Percentiles rank a stretch among this genome's conserved stretches.
Conservation (phyloP, 345 rosid genomes). For the Triadica sebifera region DNA sequence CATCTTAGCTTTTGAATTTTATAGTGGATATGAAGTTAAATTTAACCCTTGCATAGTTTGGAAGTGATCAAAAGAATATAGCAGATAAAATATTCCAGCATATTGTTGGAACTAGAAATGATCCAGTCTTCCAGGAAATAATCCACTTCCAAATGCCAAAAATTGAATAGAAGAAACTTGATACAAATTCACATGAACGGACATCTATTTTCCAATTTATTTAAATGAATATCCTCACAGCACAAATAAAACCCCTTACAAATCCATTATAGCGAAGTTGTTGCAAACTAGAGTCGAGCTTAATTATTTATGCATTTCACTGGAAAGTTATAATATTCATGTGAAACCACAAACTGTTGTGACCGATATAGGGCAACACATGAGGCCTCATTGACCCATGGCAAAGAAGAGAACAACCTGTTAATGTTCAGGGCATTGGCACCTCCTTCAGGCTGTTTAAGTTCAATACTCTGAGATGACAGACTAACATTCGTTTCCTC, state of each 20-base stretch:
- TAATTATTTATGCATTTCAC: neutral
- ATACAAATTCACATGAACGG: neutral
- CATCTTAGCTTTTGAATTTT: conserved; percentile 3
- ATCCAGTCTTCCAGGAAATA: neutral
- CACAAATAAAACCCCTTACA: neutral
- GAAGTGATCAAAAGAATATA: neutral
- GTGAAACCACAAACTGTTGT: neutral
- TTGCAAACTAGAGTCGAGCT: conserved; percentile 2
- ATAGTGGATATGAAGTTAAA: neutral
- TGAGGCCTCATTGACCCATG: neutral
- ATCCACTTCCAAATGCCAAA: conserved; percentile 1
- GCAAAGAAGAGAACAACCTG: conserved; percentile 48
- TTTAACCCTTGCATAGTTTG: neutral
- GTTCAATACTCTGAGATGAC: conserved; percentile 59
- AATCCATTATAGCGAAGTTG: neutral
- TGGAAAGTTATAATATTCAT: neutral
- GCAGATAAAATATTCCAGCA: neutral
- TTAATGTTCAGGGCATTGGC: conserved; percentile 94
- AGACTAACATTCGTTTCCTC: conserved; percentile 46
- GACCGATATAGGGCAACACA: neutral
- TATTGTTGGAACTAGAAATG: neutral
- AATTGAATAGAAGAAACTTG: neutral
- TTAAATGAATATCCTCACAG: neutral
- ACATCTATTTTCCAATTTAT: neutral
- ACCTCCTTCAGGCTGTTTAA: conserved; percentile 96